Base-by-base conservation (phyloP, 345 rosid genomes). In the Erodium maritimum region DNA sequence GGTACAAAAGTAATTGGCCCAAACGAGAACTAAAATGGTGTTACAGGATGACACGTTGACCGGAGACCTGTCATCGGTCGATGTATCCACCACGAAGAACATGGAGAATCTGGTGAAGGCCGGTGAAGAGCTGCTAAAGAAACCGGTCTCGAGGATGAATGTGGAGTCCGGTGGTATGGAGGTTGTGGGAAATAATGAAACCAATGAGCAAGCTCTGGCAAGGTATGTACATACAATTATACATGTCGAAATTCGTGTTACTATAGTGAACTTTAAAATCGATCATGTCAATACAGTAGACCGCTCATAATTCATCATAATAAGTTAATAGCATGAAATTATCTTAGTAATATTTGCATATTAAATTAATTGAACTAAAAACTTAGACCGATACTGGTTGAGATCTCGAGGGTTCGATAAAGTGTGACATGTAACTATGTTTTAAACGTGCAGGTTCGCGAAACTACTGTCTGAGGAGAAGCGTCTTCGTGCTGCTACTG, bases 21-120 rank as follows among this genome's bases (percentile, higher is more conserved):
- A n/a, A n/a, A 51, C 5, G 21, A 1, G 1, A 51, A 6, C 54
- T 51, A 1, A 5, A 19, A 13, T 17, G 54, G 5, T 11, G 2
- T 17, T 51, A 11, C 72, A 87, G 95, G 91, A 84, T 23, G 88
- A 90, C 58, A 69, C 77, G 0, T 71, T 90, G 25, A 76, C 58
- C 0, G 95, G 89, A 34, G 73, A 55, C 16, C 42, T 76, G n/a
- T 71, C 83, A 0, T 80, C 91, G 0, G 82, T 79, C 17, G 97
- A 90, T 56, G 12, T 79, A 23, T 75, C 97, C 17, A 84, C 93
- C 1, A 52, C 72, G 61, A 51, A 76, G 19, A 87, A 87, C 65
- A 62, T 90, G 75, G 64, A 85, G 20, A 69, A 73, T 23, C 82
- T 90, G 2, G 80, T 77, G 11, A 54, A 73, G 65, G 77, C 82